phyloP scores from a whole-genome alignment of 768 basidiomycete genomes.

The Candolleomyces efflorescens region DNA sequence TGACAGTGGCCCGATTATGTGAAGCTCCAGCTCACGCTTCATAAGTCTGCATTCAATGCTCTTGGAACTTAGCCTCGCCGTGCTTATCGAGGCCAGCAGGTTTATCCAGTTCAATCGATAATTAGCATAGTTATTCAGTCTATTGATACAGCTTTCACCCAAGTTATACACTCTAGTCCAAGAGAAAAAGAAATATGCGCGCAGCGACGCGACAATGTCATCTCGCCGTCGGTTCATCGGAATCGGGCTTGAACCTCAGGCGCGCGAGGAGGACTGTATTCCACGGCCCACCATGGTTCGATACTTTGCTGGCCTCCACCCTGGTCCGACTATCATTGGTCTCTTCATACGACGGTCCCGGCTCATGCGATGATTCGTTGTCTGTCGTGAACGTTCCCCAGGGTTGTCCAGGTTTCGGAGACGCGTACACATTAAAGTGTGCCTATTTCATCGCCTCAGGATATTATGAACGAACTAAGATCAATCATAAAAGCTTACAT shows the following conservation, averaged over 20 bases:
- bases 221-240: slow-evolving; percentile 44
- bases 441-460: slow-evolving; percentile 29
- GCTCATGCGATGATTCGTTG: slow-evolving; percentile 36
- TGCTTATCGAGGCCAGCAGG: too few relatives aligned
- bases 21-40: too few relatives aligned
- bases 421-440: slow-evolving; percentile 67
- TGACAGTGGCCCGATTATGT: too few relatives aligned
- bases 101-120: too few relatives aligned
- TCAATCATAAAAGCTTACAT: slow-evolving; percentile 22
- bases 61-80: too few relatives aligned
- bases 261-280: slow-evolving; percentile 61
- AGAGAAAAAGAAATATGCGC: not conserved
- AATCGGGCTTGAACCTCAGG: slow-evolving; percentile 63
- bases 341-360: slow-evolving; percentile 46
- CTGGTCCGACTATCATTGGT: slow-evolving; percentile 19
- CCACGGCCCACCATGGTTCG: slow-evolving; percentile 34
- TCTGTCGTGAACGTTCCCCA: slow-evolving; percentile 76
- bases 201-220: not conserved
- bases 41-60: too few relatives aligned
- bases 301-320: slow-evolving; percentile 18
- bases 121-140: not conserved
- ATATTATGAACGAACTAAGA: not conserved
- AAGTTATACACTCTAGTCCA: not conserved
- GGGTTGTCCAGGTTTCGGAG: slow-evolving; percentile 46
- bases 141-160: not conserved